These are phyloP conservation scores for Diaporthe sp. DNA, from an alignment of 2,329 filamentous ascomycete genomes.

Conservation along the genomic window DNA sequence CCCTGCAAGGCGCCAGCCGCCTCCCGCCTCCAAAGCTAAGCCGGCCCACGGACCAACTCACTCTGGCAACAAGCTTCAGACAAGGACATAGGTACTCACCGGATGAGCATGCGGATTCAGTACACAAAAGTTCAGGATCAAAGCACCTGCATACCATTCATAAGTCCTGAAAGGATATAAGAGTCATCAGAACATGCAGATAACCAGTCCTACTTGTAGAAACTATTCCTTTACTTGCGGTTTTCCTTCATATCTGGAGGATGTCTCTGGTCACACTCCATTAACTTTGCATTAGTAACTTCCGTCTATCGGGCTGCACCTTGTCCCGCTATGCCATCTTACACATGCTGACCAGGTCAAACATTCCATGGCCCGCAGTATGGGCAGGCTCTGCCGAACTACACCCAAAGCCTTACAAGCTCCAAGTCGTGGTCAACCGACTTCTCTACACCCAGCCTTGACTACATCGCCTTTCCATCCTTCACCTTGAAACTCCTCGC, in stretches of 20 bases:
- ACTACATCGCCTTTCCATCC: slow-evolving; percentile 21
- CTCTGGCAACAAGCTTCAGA: background rate
- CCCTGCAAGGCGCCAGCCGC: slow-evolving; percentile 4
- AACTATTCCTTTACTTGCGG: too few species aligned
- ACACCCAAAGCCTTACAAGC: background rate
- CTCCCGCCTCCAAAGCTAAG: background rate
- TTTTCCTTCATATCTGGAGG: too few species aligned
- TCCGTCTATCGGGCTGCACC: background rate
- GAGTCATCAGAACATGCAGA: too few species aligned
- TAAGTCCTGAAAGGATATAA: too few species aligned
- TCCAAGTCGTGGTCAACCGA: background rate
- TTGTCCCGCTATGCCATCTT: background rate
- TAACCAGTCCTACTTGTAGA: too few species aligned
- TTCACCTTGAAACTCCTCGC: slow-evolving; percentile 33
- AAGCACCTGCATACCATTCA: background rate
- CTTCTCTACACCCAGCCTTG: background rate
- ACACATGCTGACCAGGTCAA: background rate
- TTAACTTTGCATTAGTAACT: background rate
- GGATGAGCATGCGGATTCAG: background rate
- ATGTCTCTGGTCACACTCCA: background rate
- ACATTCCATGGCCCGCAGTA: background rate
- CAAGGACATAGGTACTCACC: background rate
- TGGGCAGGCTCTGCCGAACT: background rate
- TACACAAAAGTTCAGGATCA: background rate
- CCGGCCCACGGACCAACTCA: background rate